These are phyloP conservation scores for Calophaca sinica DNA, from an alignment of 306 rosid genomes.

Conservation along the genomic window DNA sequence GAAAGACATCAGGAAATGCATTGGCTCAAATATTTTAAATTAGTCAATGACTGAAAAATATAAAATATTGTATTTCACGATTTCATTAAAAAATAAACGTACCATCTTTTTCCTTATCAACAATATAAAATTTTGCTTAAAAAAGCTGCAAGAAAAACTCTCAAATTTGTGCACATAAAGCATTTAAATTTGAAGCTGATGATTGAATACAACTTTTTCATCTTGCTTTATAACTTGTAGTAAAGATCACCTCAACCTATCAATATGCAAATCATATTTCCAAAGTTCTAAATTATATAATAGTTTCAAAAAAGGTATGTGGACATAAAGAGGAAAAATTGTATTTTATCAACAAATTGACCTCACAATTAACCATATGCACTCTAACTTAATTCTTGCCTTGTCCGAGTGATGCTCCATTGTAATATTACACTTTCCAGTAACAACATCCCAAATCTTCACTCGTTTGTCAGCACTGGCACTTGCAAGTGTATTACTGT, in stretches of 20 bases:
- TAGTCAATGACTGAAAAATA: not conserved
- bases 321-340: not conserved
- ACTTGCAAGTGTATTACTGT: constrained; percentile 90
- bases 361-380: not conserved
- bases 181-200: constrained; percentile 18
- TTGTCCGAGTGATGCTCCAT: constrained; percentile 92
- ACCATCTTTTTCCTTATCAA: constrained; percentile 14
- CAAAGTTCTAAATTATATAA: not conserved
- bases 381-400: constrained; percentile 55
- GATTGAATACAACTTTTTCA: not conserved
- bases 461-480: constrained; percentile 90
- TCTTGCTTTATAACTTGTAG: not conserved
- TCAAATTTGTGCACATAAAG: not conserved
- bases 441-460: constrained; percentile 87
- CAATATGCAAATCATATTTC: not conserved
- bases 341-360: constrained; percentile 19
- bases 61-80: constrained; percentile 1
- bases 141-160: constrained; percentile 13
- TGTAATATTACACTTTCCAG: constrained; percentile 77
- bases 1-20: constrained; percentile 39
- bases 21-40: constrained; percentile 7
- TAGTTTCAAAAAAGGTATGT: not conserved
- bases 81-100: not conserved
- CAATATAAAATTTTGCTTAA: constrained; percentile 25
- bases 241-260: not conserved